Evolutionary conservation across 2,329 filamentous ascomycete species (phyloP).

Genomic region (Trichoderma breve): DNA sequence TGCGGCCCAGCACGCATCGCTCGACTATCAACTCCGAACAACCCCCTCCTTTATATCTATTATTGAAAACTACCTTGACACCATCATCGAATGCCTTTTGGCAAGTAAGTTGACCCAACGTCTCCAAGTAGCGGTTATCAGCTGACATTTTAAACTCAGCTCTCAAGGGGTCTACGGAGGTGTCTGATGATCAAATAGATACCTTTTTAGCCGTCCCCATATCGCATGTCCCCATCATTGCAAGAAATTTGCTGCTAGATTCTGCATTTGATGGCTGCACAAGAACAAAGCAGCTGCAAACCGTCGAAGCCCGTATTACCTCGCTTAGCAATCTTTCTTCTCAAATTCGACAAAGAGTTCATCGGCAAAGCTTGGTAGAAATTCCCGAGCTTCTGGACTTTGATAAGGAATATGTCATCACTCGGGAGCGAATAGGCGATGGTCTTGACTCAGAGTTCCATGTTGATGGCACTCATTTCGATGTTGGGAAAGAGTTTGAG

Average conservation of each 20-base stretch:
- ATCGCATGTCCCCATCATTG: no score
- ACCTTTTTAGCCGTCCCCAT: no score
- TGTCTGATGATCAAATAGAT: neutral
- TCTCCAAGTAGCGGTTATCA: neutral
- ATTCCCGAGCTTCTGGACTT: neutral
- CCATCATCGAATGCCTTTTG: neutral
- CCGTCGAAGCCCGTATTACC: no score
- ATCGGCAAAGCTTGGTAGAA: neutral
- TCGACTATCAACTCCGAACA: neutral
- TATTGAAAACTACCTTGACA: rapidly evolving
- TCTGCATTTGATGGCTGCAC: no score
- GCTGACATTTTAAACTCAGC: neutral
- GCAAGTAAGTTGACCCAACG: neutral
- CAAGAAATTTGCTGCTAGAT: no score
- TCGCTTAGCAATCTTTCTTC: no score
- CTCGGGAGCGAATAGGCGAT: no score
- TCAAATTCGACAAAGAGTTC: no score
- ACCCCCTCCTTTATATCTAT: rapidly evolving
- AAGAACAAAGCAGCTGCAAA: no score
- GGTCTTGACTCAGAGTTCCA: rapidly evolving
- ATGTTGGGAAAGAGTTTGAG: neutral
- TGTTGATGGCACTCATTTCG: neutral
- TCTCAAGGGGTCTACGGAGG: neutral
- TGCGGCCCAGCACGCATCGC: neutral
- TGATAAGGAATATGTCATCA: neutral